Conservation (phyloP, 495 filamentous ascomycete genomes). For the Aspergillus steynii region DNA sequence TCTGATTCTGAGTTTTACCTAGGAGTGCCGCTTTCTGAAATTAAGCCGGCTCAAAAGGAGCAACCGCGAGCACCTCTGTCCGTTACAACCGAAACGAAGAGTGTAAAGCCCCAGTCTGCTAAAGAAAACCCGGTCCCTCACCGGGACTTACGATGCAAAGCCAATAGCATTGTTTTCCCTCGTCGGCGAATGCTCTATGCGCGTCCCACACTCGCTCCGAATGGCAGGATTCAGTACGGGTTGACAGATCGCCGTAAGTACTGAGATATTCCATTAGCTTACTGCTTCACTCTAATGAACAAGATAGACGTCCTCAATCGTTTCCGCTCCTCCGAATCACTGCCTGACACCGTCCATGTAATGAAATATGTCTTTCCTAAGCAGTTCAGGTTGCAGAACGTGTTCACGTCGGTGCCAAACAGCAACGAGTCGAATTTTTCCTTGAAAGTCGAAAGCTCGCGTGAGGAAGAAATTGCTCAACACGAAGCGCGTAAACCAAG, state of each 20-base stretch:
- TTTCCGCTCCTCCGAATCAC: slow-evolving; percentile 50
- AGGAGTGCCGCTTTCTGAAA: slow-evolving; percentile 50
- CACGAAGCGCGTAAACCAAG: background rate
- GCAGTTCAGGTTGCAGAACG: slow-evolving; percentile 88
- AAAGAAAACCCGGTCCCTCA: background rate
- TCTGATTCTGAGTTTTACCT: slow-evolving; percentile 2
- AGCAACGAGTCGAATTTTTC: slow-evolving; percentile 62
- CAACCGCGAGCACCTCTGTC: background rate
- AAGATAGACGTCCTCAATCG: slow-evolving; percentile 81
- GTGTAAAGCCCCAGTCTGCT: background rate
- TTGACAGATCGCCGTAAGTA: slow-evolving; percentile 77
- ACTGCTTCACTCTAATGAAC: slow-evolving; percentile 3
- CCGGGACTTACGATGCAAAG: slow-evolving; percentile 24
- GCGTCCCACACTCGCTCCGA: slow-evolving; percentile 63
- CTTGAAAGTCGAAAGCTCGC: slow-evolving; percentile 78
- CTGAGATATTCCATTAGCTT: background rate
- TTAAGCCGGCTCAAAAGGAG: slow-evolving; percentile 26
- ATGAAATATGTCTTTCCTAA: slow-evolving; percentile 93
- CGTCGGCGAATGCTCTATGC: slow-evolving; percentile 88
- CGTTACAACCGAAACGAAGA: background rate
- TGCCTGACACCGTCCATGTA: slow-evolving; percentile 62
- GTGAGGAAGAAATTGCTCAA: slow-evolving; percentile 77
- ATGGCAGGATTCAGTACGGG: slow-evolving; percentile 69
- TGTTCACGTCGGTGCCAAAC: slow-evolving; percentile 73
- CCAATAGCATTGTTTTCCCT: slow-evolving; percentile 71